phyloP scores from a whole-genome alignment of 805 yeast genomes.

The Yarrowia hollandica region DNA sequence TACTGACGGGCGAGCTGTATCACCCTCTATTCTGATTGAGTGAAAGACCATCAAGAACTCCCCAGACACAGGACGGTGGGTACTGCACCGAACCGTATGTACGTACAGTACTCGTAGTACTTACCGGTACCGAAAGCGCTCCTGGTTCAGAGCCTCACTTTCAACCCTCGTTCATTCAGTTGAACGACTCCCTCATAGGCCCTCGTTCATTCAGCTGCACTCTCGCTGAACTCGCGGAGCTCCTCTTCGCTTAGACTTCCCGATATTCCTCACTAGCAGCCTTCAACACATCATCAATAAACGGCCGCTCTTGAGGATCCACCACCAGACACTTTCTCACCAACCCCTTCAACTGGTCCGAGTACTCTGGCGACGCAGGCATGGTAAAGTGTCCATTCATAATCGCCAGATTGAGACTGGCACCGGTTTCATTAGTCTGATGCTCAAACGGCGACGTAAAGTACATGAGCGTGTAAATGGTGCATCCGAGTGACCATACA shows the following conservation, averaged over 20 bases:
- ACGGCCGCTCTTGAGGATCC: slow-evolving; percentile 63
- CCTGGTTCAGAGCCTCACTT: no score
- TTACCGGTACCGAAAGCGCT: no score
- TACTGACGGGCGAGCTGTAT: no score
- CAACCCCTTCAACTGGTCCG: slow-evolving; percentile 55
- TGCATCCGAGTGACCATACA: slow-evolving; percentile 90
- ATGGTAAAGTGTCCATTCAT: slow-evolving; percentile 61
- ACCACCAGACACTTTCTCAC: slow-evolving; percentile 62
- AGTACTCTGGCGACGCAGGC: slow-evolving; percentile 56
- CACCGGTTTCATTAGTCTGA: slow-evolving; percentile 78
- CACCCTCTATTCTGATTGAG: no score
- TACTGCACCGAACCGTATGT: no score
- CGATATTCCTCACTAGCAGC: slow-evolving; percentile 21
- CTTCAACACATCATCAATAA: slow-evolving; percentile 46
- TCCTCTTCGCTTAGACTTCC: not conserved
- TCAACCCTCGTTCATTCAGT: no score
- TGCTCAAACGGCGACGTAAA: slow-evolving; percentile 85
- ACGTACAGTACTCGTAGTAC: no score
- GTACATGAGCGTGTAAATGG: slow-evolving; percentile 73
- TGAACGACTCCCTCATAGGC: no score
- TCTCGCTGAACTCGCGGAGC: no score
- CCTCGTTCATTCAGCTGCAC: no score
- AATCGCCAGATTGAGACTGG: slow-evolving; percentile 75
- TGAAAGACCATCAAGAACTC: no score
- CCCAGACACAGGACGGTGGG: no score